phyloP scores from a whole-genome alignment of 768 basidiomycete species.

The Leccinum obscurum region DNA sequence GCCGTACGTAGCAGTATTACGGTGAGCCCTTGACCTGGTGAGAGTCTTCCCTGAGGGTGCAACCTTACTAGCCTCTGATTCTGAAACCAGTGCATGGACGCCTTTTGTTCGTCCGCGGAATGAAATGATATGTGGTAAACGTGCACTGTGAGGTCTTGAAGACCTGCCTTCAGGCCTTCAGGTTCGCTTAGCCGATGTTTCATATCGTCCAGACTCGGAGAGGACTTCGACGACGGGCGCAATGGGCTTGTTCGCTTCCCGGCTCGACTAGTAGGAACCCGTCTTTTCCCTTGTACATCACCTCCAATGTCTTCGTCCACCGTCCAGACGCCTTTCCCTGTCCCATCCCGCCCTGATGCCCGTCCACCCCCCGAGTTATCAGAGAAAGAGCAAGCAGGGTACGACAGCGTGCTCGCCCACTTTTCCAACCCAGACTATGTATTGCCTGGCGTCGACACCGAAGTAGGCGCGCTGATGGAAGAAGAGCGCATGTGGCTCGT shows the following conservation, averaged over 20 bases:
- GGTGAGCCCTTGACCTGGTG: not conserved
- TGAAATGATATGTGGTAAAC: too few relatives aligned
- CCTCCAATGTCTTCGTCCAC: conserved; percentile 10
- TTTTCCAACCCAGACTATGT: conserved; percentile 54
- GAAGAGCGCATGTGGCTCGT: conserved; percentile 80
- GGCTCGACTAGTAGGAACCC: not conserved
- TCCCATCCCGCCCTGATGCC: conserved; percentile 27
- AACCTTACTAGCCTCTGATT: not conserved
- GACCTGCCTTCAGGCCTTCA: not conserved
- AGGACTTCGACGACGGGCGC: too few relatives aligned
- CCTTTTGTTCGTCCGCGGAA: not conserved
- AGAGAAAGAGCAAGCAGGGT: conserved; percentile 47
- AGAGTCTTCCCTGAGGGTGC: not conserved
- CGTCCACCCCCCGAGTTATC: conserved; percentile 41
- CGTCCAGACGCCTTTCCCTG: conserved; percentile 24
- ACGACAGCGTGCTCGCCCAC: conserved; percentile 55
- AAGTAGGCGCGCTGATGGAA: conserved; percentile 51
- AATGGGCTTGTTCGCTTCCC: not conserved
- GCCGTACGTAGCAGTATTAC: not conserved
- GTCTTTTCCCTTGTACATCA: not conserved
- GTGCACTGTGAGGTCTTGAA: too few relatives aligned
- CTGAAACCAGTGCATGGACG: not conserved
- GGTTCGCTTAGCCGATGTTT: not conserved
- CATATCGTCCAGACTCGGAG: not conserved
- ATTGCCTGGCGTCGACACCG: conserved; percentile 44